Percentiles rank a stretch among this genome's conserved stretches.
phyloP scores from a whole-genome alignment of 306 rosid species.

The Pyrus pyrifolia region DNA sequence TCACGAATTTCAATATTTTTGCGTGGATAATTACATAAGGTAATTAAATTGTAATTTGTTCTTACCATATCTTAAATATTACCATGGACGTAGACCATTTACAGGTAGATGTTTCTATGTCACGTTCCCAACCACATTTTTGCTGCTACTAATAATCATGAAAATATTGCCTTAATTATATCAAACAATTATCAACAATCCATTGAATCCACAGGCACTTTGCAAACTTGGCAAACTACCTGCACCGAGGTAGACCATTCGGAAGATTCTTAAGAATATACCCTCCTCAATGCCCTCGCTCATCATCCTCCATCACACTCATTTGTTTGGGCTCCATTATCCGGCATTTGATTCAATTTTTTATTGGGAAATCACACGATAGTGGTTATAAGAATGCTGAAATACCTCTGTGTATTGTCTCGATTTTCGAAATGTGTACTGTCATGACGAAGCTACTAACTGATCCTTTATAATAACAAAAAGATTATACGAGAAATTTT shows the following conservation, averaged over 20 bases:
- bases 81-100: neutral
- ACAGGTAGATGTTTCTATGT: neutral
- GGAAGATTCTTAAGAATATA: constrained; percentile 10
- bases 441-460: too few relatives aligned
- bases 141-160: neutral
- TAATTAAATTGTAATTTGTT: neutral
- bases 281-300: neutral
- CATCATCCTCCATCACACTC: neutral
- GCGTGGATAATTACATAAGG: neutral
- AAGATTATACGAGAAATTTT: too few relatives aligned
- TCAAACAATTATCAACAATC: neutral
- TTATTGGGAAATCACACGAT: accelerated
- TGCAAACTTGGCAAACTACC: neutral
- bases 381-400: accelerated
- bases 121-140: neutral
- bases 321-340: neutral
- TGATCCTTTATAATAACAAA: too few relatives aligned
- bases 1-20: neutral
- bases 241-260: neutral
- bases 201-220: neutral
- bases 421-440: accelerated
- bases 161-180: neutral
- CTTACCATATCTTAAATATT: neutral
- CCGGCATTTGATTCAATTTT: too few relatives aligned
- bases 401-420: accelerated